A percentile compares a stretch with the other conserved stretches of the same genome.
Conservation (phyloP, 228 moss, liverwort and hornwort genomes). For the Sphagnum fallax region DNA sequence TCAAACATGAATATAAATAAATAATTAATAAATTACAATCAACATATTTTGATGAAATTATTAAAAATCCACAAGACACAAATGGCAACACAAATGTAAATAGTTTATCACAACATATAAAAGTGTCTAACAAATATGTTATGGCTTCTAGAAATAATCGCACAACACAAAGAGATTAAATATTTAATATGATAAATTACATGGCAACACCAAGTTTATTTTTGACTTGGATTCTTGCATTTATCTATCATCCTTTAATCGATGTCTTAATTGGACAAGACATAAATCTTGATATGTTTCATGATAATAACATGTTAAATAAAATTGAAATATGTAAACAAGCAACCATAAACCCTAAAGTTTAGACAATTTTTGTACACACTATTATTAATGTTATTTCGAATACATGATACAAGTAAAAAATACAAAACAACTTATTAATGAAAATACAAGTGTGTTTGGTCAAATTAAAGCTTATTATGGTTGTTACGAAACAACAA, state of each 20-base stretch:
- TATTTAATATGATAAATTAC: background rate
- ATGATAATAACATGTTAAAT: background rate
- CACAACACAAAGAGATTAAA: background rate
- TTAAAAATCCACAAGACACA: background rate
- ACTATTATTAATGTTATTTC: background rate
- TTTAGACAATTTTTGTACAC: background rate
- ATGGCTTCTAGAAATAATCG: background rate
- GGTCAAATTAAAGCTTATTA: background rate
- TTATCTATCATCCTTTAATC: background rate
- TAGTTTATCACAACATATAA: background rate
- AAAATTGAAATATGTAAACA: background rate
- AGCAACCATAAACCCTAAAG: background rate
- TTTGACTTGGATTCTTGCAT: background rate
- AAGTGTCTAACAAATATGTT: background rate
- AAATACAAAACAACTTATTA: background rate
- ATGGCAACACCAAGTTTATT: background rate
- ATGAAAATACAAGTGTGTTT: background rate
- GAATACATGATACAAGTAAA: background rate
- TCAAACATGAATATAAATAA: background rate
- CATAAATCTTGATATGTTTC: background rate
- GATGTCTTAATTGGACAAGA: background rate
- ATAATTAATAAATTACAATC: background rate
- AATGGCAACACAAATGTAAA: background rate
- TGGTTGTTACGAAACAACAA: conserved; percentile 1
- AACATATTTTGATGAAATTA: background rate